Evolutionary conservation across 768 basidiomycete genomes (phyloP).

Genomic region (Lentinula raphanica): DNA sequence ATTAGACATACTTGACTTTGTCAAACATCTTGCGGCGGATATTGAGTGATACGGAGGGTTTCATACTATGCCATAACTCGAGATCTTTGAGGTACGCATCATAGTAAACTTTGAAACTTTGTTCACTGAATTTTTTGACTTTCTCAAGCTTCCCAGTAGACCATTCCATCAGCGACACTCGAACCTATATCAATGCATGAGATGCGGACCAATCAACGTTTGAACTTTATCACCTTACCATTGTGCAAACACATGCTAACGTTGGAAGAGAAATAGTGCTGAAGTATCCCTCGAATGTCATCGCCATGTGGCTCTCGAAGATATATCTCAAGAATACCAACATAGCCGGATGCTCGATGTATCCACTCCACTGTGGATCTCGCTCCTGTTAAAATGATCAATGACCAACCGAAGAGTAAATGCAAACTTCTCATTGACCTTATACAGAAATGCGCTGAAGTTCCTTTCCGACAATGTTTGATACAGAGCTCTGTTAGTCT

Average conservation of each 20-base stretch:
- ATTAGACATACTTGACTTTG: no score
- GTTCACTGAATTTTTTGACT: no score
- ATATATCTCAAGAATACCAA: not conserved
- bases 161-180: no score
- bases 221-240: not conserved
- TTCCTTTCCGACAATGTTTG: not conserved
- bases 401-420: not conserved
- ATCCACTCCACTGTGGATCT: not conserved
- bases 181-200: no score
- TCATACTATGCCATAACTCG: no score
- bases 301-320: not conserved
- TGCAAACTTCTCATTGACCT: not conserved
- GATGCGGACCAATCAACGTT: no score
- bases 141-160: no score
- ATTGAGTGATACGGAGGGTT: no score
- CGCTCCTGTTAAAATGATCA: not conserved
- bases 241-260: not conserved
- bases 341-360: not conserved
- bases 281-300: not conserved
- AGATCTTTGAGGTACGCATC: no score
- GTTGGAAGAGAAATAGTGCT: not conserved
- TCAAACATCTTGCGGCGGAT: no score
- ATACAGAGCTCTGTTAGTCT: not conserved
- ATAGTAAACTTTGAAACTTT: no score
- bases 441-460: slow-evolving; percentile 1